These are phyloP conservation scores for Triangularia setosa DNA, from an alignment of 2,329 filamentous ascomycete genomes.

Conservation along the genomic window DNA sequence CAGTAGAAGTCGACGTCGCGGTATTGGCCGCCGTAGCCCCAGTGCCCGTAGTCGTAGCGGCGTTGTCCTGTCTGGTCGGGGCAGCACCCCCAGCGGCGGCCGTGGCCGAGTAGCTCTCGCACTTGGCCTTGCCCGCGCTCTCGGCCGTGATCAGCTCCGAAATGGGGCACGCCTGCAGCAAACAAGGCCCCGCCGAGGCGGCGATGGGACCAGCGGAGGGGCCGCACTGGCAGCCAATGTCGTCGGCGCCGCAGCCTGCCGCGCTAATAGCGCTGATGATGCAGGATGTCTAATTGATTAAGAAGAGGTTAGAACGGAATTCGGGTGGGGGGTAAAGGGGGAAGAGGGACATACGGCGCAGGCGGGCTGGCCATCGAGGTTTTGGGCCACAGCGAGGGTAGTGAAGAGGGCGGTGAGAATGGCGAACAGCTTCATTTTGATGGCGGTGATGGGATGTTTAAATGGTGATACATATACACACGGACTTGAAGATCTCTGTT, in stretches of 20 bases:
- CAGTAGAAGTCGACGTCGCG: constrained; percentile 3
- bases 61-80: neutral
- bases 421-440: constrained; percentile 30
- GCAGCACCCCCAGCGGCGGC: neutral
- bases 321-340: neutral
- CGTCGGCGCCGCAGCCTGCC: constrained; percentile 44
- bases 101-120: constrained; percentile 15
- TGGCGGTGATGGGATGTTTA: neutral
- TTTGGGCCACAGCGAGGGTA: constrained; percentile 31
- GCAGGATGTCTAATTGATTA: constrained; percentile 39
- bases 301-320: neutral
- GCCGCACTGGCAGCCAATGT: constrained; percentile 51
- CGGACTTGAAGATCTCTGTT: no score
- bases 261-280: constrained; percentile 42
- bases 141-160: constrained; percentile 29
- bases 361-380: constrained; percentile 33
- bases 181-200: constrained; percentile 30
- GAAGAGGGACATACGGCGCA: constrained; percentile 34
- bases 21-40: neutral
- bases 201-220: constrained; percentile 23
- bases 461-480: neutral
- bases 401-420: constrained; percentile 14
- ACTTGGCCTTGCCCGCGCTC: constrained; percentile 28
- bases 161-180: constrained; percentile 31
- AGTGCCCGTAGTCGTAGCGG: neutral